Conservation (phyloP, 2,329 filamentous ascomycete species). For the Epicoccum nigrum region DNA sequence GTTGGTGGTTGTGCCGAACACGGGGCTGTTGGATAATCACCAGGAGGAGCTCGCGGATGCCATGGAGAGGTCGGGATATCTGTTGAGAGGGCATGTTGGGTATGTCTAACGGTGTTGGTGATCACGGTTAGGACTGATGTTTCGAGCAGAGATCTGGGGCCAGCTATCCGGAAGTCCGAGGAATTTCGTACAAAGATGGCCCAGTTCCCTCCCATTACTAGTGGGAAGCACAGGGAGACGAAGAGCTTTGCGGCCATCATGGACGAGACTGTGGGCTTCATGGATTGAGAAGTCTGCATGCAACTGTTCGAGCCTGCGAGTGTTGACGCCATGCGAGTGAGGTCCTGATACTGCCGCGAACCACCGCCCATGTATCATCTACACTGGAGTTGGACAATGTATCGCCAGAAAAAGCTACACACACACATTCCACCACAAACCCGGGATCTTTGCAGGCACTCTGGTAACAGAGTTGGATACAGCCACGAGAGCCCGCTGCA, state of each 20-base stretch:
- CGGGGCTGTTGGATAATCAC: slow-evolving; percentile 82
- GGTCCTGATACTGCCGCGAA: no score
- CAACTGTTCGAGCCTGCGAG: no score
- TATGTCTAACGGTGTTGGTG: no score
- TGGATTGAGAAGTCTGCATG: no score
- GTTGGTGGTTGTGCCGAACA: slow-evolving; percentile 89
- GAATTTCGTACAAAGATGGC: slow-evolving; percentile 40
- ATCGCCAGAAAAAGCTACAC: no score
- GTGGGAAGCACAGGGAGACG: slow-evolving; percentile 44
- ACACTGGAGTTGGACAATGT: no score
- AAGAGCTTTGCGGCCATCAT: slow-evolving; percentile 45
- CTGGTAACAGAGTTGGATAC: no score
- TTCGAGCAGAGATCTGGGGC: slow-evolving; percentile 51
- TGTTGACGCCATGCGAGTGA: no score
- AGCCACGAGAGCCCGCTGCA: no score
- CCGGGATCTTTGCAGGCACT: no score
- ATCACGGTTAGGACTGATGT: slow-evolving; percentile 13
- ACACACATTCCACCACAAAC: no score
- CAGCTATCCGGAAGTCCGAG: slow-evolving; percentile 58
- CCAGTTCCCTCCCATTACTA: slow-evolving; percentile 44
- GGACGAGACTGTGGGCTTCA: slow-evolving; percentile 45
- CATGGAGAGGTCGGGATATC: slow-evolving; percentile 75
- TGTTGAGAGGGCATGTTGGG: slow-evolving; percentile 68
- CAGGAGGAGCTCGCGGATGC: slow-evolving; percentile 85
- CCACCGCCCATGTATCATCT: no score